Evolutionary conservation across 2,329 filamentous ascomycete species (phyloP).

Genomic region (Penicillium sp.): DNA sequence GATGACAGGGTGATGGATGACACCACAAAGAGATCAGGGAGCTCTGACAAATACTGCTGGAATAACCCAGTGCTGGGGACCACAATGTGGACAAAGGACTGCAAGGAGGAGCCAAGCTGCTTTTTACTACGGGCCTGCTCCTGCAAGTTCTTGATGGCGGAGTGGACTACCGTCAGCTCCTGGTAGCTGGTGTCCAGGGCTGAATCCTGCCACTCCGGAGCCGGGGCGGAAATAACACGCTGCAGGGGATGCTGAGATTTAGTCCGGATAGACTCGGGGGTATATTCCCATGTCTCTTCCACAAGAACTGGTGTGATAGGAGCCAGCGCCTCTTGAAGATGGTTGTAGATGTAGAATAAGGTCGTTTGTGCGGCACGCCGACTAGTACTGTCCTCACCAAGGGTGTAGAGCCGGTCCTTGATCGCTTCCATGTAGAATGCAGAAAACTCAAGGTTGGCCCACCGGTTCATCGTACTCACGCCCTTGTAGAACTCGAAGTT

Average conservation of each 20-base stretch:
- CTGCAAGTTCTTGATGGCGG: conserved; percentile 63
- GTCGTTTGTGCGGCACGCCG: conserved; percentile 50
- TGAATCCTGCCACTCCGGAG: conserved; percentile 33
- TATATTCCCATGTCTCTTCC: conserved; percentile 77
- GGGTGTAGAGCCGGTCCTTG: conserved; percentile 88
- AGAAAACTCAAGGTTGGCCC: conserved; percentile 73
- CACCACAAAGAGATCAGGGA: conserved; percentile 60
- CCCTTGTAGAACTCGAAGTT: conserved; percentile 77
- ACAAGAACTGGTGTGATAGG: conserved; percentile 76
- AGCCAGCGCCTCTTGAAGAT: conserved; percentile 67
- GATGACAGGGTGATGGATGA: conserved; percentile 51
- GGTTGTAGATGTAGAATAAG: conserved; percentile 55
- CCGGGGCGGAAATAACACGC: conserved; percentile 28
- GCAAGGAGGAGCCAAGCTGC: conserved; percentile 68
- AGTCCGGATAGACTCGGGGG: conserved; percentile 55
- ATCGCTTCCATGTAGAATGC: conserved; percentile 88
- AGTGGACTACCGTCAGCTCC: conserved; percentile 45
- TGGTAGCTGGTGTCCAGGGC: conserved; percentile 43
- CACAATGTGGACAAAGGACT: conserved; percentile 56
- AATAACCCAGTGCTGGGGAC: conserved; percentile 21
- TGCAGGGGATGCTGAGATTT: conserved; percentile 40
- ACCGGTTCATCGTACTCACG: conserved; percentile 64
- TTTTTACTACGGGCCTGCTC: conserved; percentile 66
- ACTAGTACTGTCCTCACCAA: conserved; percentile 56
- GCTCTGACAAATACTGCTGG: conserved; percentile 38